Base-by-base conservation (phyloP, 768 basidiomycete genomes). In the Megacollybia marginata region DNA sequence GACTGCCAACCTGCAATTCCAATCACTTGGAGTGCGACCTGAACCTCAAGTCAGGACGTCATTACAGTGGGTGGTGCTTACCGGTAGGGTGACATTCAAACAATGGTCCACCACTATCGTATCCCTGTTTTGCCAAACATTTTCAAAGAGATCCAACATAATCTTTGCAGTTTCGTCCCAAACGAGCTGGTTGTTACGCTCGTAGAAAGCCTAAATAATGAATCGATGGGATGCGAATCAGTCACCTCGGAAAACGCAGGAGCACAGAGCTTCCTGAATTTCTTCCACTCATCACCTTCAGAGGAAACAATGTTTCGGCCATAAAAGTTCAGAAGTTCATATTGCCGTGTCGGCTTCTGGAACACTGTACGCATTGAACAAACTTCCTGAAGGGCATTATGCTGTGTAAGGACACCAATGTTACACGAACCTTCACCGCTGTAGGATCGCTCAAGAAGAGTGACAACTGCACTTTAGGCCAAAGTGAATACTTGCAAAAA, bases 221-320 rank as follows among this genome's bases (percentile, higher is more conserved):
- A 13, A 44, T 28, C 38, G 7, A 16, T 33, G 40, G 20, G 42
- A 42, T 33, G 20, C 40, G n/a, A 36, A 12, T 52, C 43, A 53
- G 64, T 42, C 48, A 80, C 80, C 60, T 83, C 81, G 6, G 79
- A 78, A 59, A 85, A 85, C 0, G 80, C 75, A n/a, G 82, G 81
- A 1, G 79, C 79, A 15, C 75, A 66, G 38, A 85, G 74, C 59
- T 78, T 81, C 43, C 82, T 65, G 53, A 81, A 82, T 31, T 74
- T 73, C 60, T 82, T 82, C 83, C 83, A 86, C 51, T 78, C 70
- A 4, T 79, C 75, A 18, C 76, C 79, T 55, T 85, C 83, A 0
- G 79, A 77, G 2, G 71, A 74, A n/a, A 86, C 73, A 42, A 85
- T 79, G 54, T 85, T 88, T 6, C 38, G 13, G 38, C 38, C 38